A percentile compares a stretch with the other conserved stretches of the same genome.
Evolutionary conservation across 1,139 yeast genomes (phyloP).

Genomic region (Pichia sp.): DNA sequence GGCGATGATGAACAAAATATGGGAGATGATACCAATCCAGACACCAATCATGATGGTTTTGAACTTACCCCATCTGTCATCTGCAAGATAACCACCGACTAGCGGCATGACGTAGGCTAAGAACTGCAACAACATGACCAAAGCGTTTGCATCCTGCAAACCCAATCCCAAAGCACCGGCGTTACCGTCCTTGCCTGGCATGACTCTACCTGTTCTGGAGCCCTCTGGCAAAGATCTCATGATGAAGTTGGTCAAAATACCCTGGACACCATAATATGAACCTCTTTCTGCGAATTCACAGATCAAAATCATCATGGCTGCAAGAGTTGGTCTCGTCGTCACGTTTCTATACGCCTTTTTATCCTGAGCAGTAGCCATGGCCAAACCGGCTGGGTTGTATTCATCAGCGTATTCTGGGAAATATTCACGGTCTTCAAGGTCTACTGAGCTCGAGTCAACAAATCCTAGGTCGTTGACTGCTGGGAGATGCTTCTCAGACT

Average conservation of each 20-base stretch:
- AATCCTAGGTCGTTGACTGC: not conserved
- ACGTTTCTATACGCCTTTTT: conserved; percentile 40
- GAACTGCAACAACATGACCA: conserved; percentile 38
- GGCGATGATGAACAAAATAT: conserved; percentile 40
- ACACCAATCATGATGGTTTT: conserved; percentile 43
- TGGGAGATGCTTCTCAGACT: not conserved
- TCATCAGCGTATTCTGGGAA: conserved; percentile 28
- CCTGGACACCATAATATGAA: conserved; percentile 40
- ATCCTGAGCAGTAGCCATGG: conserved; percentile 42
- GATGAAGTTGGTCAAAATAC: conserved; percentile 39
- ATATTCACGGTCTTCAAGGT: conserved; percentile 18
- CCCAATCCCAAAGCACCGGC: conserved; percentile 41
- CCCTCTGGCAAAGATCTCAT: conserved; percentile 49
- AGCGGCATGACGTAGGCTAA: conserved; percentile 43
- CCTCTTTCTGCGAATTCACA: conserved; percentile 47
- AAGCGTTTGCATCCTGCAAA: conserved; percentile 38
- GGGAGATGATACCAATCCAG: conserved; percentile 37
- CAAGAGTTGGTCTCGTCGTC: conserved; percentile 37
- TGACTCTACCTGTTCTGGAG: conserved; percentile 34
- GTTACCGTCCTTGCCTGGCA: conserved; percentile 21
- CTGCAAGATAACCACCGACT: conserved; percentile 43
- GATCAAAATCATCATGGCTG: conserved; percentile 35
- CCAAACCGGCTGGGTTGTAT: conserved; percentile 27
- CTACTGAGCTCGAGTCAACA: not conserved
- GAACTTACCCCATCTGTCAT: conserved; percentile 40